Base-by-base conservation (phyloP, 2,329 filamentous ascomycete genomes). In the Chrysosporium queenslandicum region DNA sequence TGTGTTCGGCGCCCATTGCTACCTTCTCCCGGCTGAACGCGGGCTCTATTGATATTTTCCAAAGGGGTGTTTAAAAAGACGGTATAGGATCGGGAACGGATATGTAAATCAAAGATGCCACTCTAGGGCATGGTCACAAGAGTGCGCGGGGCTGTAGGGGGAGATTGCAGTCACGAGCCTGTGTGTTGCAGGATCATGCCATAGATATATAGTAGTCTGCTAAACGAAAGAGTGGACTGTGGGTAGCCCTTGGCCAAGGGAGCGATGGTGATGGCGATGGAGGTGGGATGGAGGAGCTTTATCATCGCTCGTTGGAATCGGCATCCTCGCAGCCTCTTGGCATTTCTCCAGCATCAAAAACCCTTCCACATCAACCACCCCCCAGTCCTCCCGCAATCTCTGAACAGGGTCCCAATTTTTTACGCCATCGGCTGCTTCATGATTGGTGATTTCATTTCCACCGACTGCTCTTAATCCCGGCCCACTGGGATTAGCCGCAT, bases 1-100 rank as follows among this genome's bases (percentile, higher is more conserved):
- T 52, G 41, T 52, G 34, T 14, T 46, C 34, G 9, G 5, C 18
- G 21, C 32, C 43, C 43, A 46, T 46, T 7, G 29, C n/a, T 50
- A 16, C 16, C 8, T 48, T 27, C 25, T 39, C 36, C 20, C 23
- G 21, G 14, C 8, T 8, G 4, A 4, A 16, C 7, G 23, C 4
- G 29, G 3, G 16, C 12, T 21, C 36, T 34, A 4, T 36, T 4
- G 23, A 5, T 23, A 4, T 34, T 6, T 32, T 29, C 8, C 2
- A 12, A n/a, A 18, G 4, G 42, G 16, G 27, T 32, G 11, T 12
- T 18, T 46, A 20, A 16, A 5, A 6, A 11, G n/a, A 20, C 23
- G 43, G n/a, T 46, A 36, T 46, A 5, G 12, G 25, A 29, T 29
- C 11, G 30, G 8, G 8, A 30, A 4, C 16, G n/a, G 11, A 30